A percentile compares a stretch with the other conserved stretches of the same genome.
Conservation (phyloP, 1,284 basidiomycete species). For the Apiotrichum mycotoxinovorans region DNA sequence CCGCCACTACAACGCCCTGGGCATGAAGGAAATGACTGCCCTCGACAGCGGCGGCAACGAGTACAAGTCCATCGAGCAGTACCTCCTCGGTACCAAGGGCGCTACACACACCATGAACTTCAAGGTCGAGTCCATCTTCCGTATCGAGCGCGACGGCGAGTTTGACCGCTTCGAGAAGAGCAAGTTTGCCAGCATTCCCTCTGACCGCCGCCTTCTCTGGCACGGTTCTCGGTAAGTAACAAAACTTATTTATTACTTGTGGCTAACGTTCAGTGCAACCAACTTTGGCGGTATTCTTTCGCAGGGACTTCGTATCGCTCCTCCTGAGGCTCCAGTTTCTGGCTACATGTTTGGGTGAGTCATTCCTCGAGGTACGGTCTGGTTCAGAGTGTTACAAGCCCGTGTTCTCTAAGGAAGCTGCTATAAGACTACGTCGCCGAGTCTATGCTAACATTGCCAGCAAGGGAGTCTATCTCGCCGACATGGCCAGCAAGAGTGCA, state of each 20-base stretch:
- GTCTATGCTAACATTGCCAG: slow-evolving; percentile 30
- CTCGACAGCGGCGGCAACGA: slow-evolving; percentile 53
- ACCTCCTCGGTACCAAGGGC: slow-evolving; percentile 60
- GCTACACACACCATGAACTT: slow-evolving; percentile 42
- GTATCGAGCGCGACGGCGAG: slow-evolving; percentile 59
- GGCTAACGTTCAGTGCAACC: slow-evolving; percentile 10
- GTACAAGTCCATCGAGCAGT: slow-evolving; percentile 55
- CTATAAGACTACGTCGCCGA: too few relatives aligned
- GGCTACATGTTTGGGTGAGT: slow-evolving; percentile 58
- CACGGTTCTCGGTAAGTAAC: slow-evolving; percentile 42
- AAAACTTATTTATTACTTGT: background rate
- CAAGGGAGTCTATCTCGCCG: slow-evolving; percentile 66
- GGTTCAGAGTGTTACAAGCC: too few relatives aligned
- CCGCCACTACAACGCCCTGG: slow-evolving; percentile 58
- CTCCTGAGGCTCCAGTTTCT: slow-evolving; percentile 56
- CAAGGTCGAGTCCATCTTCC: slow-evolving; percentile 56
- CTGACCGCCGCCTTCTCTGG: slow-evolving; percentile 62
- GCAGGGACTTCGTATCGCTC: slow-evolving; percentile 65
- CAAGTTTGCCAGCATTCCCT: slow-evolving; percentile 52
- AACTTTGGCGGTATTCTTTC: slow-evolving; percentile 57
- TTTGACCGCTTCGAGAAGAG: slow-evolving; percentile 55
- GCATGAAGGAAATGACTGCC: slow-evolving; percentile 58
- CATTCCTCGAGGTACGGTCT: background rate
- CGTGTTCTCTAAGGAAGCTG: too few relatives aligned
- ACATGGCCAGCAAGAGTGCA: slow-evolving; percentile 67